Evolutionary conservation across 1,139 yeast species (phyloP).

Genomic region (Suhomyces taliae): DNA sequence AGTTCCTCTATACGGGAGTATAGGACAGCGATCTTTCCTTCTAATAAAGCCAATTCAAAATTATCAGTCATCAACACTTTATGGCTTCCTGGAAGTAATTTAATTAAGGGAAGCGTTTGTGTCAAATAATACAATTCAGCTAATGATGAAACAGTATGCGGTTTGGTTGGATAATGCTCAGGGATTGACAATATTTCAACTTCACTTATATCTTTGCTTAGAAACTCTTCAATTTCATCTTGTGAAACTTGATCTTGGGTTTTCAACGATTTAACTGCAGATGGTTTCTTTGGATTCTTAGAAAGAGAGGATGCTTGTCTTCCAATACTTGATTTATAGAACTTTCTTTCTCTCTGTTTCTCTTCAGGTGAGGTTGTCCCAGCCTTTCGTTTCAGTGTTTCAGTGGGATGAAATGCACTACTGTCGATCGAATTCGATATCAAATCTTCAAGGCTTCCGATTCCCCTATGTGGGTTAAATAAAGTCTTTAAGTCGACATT

Average conservation of each 20-base stretch:
- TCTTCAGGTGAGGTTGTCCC: constrained; percentile 3
- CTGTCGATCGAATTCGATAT: constrained; percentile 4
- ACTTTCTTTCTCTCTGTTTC: constrained; percentile 4
- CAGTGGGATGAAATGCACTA: constrained; percentile 4
- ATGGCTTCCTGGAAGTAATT: constrained; percentile 79
- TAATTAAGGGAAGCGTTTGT: constrained; percentile 82
- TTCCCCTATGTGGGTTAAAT: background rate
- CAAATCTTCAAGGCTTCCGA: background rate
- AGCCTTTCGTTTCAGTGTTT: constrained; percentile 3
- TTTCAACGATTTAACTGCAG: constrained; percentile 20
- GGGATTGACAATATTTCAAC: constrained; percentile 44
- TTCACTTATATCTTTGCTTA: constrained; percentile 29
- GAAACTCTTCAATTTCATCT: constrained; percentile 25
- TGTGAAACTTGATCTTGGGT: constrained; percentile 21
- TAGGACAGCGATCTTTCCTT: constrained; percentile 89
- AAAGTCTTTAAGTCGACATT: constrained; percentile 1
- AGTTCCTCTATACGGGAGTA: constrained; percentile 91
- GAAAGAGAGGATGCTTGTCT: constrained; percentile 7
- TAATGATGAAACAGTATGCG: constrained; percentile 57
- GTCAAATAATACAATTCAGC: constrained; percentile 86
- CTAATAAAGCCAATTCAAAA: constrained; percentile 83
- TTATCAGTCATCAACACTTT: constrained; percentile 83
- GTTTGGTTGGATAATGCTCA: constrained; percentile 44
- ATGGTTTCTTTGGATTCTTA: constrained; percentile 6
- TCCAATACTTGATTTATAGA: constrained; percentile 2